Percentiles rank a stretch among this genome's conserved stretches.
Evolutionary conservation across 306 rosid species (phyloP).

Genomic region (Corylus heterophylla): DNA sequence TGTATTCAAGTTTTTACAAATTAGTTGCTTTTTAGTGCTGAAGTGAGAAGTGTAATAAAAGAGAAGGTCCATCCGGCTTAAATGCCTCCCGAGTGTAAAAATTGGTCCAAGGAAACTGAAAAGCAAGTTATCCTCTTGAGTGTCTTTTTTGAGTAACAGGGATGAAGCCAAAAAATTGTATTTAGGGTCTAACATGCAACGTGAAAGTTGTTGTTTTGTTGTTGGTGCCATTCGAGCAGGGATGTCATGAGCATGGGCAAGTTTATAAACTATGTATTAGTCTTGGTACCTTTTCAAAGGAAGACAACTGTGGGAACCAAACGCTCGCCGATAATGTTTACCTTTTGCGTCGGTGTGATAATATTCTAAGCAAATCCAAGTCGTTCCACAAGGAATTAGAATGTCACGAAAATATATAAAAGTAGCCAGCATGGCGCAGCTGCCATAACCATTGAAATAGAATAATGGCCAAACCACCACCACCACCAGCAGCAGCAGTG

Average conservation of each 20-base stretch:
- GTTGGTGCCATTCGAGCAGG: background rate
- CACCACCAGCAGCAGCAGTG: background rate
- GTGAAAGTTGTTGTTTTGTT: background rate
- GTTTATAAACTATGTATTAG: background rate
- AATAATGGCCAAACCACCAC: background rate
- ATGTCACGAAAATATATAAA: background rate
- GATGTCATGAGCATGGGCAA: background rate
- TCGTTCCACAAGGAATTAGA: background rate
- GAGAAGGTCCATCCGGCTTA: background rate
- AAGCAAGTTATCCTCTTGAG: background rate
- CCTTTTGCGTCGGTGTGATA: background rate
- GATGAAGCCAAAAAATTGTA: background rate
- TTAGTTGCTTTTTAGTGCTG: background rate
- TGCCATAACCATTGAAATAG: background rate
- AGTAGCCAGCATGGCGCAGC: background rate
- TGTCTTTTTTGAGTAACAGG: background rate
- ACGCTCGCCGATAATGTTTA: background rate
- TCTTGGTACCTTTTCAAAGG: background rate
- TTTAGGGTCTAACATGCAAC: background rate
- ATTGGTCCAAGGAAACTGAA: background rate
- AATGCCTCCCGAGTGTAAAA: background rate
- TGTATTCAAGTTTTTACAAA: background rate
- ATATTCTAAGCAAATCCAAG: background rate
- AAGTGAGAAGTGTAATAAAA: background rate
- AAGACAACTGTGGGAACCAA: background rate